Conservation (phyloP, 306 rosid species). For the Cucurbita argyrosperma region DNA sequence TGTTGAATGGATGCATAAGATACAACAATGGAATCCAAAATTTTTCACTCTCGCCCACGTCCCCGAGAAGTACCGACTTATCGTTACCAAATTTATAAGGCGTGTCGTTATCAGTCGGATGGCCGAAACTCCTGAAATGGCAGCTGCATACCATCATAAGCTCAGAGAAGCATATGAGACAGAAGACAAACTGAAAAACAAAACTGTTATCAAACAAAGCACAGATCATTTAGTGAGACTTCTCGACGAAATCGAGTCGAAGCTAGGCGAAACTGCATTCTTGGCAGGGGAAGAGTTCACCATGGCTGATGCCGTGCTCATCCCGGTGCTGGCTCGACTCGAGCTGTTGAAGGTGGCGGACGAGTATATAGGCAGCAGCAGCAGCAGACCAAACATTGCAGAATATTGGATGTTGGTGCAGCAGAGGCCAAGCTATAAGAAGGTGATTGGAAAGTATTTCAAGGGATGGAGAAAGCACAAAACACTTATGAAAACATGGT, state of each 20-base stretch:
- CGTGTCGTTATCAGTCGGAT: conserved; percentile 70
- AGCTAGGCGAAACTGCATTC: conserved; percentile 40
- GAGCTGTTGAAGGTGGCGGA: conserved; percentile 46
- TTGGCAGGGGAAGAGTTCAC: conserved; percentile 62
- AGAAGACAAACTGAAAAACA: conserved; percentile 60
- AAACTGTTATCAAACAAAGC: conserved; percentile 29
- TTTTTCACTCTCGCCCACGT: conserved; percentile 55
- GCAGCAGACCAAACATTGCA: conserved; percentile 44
- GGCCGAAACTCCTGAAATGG: conserved; percentile 79
- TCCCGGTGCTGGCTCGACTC: conserved; percentile 57
- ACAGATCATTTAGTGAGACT: conserved; percentile 48
- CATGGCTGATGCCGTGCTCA: conserved; percentile 80
- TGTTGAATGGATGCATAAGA: conserved; percentile 76
- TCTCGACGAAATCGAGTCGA: conserved; percentile 60
- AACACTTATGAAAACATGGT: conserved; percentile 64
- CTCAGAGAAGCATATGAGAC: conserved; percentile 70
- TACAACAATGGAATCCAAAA: conserved; percentile 80
- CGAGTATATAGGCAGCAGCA: conserved; percentile 42
- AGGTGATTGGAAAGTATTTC: conserved; percentile 69
- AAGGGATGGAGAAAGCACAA: conserved; percentile 80
- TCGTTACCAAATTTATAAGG: conserved; percentile 63
- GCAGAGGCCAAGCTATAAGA: conserved; percentile 86
- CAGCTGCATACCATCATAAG: conserved; percentile 66
- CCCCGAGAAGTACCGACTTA: conserved; percentile 49
- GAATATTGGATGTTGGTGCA: conserved; percentile 79